Base-by-base conservation (phyloP, 2,329 filamentous ascomycete genomes). In the Cladosporium austrohemisphaericum region DNA sequence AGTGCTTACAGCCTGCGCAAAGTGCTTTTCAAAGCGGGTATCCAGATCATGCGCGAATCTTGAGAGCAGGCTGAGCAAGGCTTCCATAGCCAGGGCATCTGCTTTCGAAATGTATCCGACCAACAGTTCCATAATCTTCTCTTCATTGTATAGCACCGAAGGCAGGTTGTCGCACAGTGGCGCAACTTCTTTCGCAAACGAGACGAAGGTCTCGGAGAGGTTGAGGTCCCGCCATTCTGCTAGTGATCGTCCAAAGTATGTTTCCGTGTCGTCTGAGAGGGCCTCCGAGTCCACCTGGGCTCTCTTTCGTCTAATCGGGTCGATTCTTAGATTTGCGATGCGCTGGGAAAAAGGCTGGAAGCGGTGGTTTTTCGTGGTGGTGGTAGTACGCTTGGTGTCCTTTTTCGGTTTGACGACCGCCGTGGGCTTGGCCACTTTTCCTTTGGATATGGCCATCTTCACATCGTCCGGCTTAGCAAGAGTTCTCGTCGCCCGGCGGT, bases 41-140 rank as follows among this genome's bases (percentile, higher is more conserved):
- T 92, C 92, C 49, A 98, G 70, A 63, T 98, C 94, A 65, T 94
- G 90, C n/a, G 93, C 91, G 64, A 98, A 91, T 32, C 93, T 89
- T 10, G 90, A 88, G 52, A 96, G 70, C n/a, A 98, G 79, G 57
- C 87, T 88, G 51, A 98, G 73, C 32, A 98, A 72, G 8, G 93
- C 88, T 64, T 98, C 91, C 52, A 96, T 74, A 1, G 87, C 85
- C 60, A 92, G 79, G 55, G 82, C 81, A 60, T 96, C 89, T 53
- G 85, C 84, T 60, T 80, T 80, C 46, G 83, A 80, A 53, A 97
- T 91, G 60, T 89, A 86, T 61, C 81, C 76, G 52, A 84, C 79
- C 54, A 99, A 75, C 52, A 85, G 67, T 31, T 81, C 81, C 78
- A 95, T 86, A 58, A 98, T 93, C 66, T 81, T 81, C 57, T 88